These are phyloP conservation scores for Citrullus amarus DNA, from an alignment of 306 rosid species.

Conservation along the genomic window DNA sequence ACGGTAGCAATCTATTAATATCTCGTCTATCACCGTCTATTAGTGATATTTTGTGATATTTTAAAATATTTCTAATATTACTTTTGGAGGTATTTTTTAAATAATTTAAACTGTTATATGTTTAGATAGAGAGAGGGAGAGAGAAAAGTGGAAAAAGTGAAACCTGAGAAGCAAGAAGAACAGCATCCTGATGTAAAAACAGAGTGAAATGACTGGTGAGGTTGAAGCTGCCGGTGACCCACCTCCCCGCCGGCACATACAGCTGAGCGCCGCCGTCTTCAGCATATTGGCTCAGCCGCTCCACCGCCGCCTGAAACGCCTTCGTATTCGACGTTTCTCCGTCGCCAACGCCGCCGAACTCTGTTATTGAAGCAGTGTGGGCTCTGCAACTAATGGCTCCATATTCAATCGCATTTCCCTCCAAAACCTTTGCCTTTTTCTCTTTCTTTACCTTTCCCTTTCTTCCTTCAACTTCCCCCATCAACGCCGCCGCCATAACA, in stretches of 20 bases:
- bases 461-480: slow-evolving; percentile 12
- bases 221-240: slow-evolving; percentile 78
- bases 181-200: slow-evolving; percentile 68
- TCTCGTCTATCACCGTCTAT: no score
- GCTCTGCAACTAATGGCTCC: slow-evolving; percentile 34
- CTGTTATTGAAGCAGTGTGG: slow-evolving; percentile 31
- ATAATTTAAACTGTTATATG: not conserved
- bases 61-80: no score
- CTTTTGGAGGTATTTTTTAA: no score
- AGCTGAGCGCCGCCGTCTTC: slow-evolving; percentile 34
- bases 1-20: no score
- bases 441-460: not conserved
- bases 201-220: slow-evolving; percentile 86
- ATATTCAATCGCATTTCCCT: slow-evolving; percentile 15
- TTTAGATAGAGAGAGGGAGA: slow-evolving; percentile 10
- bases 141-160: slow-evolving; percentile 10
- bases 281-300: slow-evolving; percentile 15
- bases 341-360: slow-evolving; percentile 45
- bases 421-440: not conserved
- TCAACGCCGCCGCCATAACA: not conserved
- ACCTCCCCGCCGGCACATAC: slow-evolving; percentile 34
- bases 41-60: no score
- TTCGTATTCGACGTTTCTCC: slow-evolving; percentile 36
- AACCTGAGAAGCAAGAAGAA: slow-evolving; percentile 79
- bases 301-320: slow-evolving; percentile 28